Evolutionary conservation across 805 yeast species (phyloP), one percentile per base, ranked within the genome.

Genomic region (Kodamaea kakaduensis): DNA sequence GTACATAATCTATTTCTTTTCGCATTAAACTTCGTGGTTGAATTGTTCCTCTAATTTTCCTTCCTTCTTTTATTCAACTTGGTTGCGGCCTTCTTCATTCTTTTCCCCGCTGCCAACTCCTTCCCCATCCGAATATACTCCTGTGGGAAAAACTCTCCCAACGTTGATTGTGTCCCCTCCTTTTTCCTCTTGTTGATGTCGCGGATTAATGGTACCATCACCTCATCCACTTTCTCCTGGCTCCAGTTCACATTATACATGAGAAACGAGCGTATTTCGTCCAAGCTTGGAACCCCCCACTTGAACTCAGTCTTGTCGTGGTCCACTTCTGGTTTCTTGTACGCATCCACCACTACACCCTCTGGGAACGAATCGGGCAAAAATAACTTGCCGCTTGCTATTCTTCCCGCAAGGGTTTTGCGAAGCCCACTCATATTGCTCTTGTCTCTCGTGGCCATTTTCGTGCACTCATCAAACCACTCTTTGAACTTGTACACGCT

Each of bases 201-300:
- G 46, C 79, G 73, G 12, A 93, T 81, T 37, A 93, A 73, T 3
- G 98, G 99, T 13, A 89, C 69, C 52, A 93, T 63, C 3, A 88
- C 80, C 49, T 85, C 89, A 51, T 90, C 95, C 2, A 86, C 81
- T 40, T 76, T 71, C 6, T 71, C 78, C 48, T 77, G 78, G 2
- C 73, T 62, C 97, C 99, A 94, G 2, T 89, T 88, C 6, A 88
- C 78, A 29, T 77, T 77, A 30, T 61, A 66, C 72, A 73, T 74
- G 56, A 93, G 64, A 46, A 75, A 89, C 1, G 75, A 67, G 19
- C 97, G 62, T 33, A 93, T 63, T 45, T 77, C 78, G 47, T 88
- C 97, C 40, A 89, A 59, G 53, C 85, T 87, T 0, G 97, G 96
- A 2, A 67, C 61, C 0, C 97, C 97, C 98, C 98, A 93, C 31